A percentile compares a stretch with the other conserved stretches of the same genome.
phyloP scores from a whole-genome alignment of 441 rosid genomes.

The Aleurites moluccanus region DNA sequence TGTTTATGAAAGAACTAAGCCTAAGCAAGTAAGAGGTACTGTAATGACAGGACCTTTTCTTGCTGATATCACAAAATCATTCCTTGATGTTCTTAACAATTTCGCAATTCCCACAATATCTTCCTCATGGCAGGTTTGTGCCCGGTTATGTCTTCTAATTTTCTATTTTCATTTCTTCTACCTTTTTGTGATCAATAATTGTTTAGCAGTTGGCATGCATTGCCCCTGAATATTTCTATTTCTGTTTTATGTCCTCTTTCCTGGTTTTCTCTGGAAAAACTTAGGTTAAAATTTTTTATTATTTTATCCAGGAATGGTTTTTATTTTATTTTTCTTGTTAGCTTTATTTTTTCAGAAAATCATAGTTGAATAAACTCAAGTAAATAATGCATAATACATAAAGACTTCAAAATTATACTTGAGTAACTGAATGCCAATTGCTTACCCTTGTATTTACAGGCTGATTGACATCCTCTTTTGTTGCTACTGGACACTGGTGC shows the following conservation, averaged over 20 bases:
- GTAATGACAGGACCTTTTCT: slow-evolving; percentile 20
- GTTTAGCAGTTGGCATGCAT: not conserved
- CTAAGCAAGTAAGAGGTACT: slow-evolving; percentile 19
- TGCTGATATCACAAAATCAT: slow-evolving; percentile 15
- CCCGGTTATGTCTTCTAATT: not conserved
- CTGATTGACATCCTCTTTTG: not conserved
- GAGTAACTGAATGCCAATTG: not conserved
- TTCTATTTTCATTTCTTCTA: not conserved
- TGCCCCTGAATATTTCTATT: not conserved
- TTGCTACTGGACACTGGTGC: slow-evolving; percentile 2
- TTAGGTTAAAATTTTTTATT: no score
- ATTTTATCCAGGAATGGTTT: no score
- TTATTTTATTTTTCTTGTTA: no score
- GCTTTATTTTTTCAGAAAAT: not conserved
- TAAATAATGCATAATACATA: not conserved
- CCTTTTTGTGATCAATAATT: not conserved
- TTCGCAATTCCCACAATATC: not conserved
- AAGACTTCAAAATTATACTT: not conserved
- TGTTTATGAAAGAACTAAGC: slow-evolving; percentile 63
- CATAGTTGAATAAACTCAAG: not conserved
- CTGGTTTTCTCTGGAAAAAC: not conserved
- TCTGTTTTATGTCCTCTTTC: not conserved
- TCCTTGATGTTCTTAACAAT: slow-evolving; percentile 8
- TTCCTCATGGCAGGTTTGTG: slow-evolving; percentile 17
- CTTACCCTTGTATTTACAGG: not conserved